Evolutionary conservation across 805 yeast genomes (phyloP), one percentile per base, ranked within the genome.

Genomic region (Metschnikowia lochheadii): DNA sequence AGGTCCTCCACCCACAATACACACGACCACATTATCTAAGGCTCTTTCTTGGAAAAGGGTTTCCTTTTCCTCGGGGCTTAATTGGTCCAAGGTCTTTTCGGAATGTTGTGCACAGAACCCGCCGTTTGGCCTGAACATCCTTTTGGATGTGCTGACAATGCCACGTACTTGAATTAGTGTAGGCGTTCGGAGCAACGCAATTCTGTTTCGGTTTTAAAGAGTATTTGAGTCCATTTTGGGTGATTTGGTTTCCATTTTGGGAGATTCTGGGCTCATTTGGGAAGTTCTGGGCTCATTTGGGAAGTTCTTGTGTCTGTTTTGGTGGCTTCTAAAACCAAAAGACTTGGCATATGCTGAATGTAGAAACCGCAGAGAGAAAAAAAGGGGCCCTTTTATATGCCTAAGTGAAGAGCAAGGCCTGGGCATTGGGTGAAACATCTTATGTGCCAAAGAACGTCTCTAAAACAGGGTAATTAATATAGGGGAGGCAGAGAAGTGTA

Each of bases 1-100:
- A 6, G 98, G 98, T 0, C 99, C 99, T 34, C 96, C 98, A 40
- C 99, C 99, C 2, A 94, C 96, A 46, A 94, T 89, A 61, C 96
- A 87, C 20, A 94, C 96, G 66, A 94, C 99, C 26, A 89, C 97
- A 32, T 81, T 80, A 63, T 94, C 99, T 13, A 77, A 80, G 5
- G 87, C 96, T 50, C 98, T 75, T 55, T 84, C 88, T 54, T 81
- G 85, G 0, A 72, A 72, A 14, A 85, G 67, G 3, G 70, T 50
- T 34, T 69, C 80, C 56, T 71, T 71, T 42, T 75, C 73, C 17
- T 81, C 87, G 29, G 55, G 63, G 4, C 63, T 47, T 14, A 67
- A 49, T 14, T 50, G 43, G 7, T 40, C 26, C 45, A 46, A 33
- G 33, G 44, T 11, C 26, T 37, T 38, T 48, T 40, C 17, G 26